These are phyloP conservation scores for Prinsepia uniflora DNA, from an alignment of 306 rosid species.

Conservation along the genomic window DNA sequence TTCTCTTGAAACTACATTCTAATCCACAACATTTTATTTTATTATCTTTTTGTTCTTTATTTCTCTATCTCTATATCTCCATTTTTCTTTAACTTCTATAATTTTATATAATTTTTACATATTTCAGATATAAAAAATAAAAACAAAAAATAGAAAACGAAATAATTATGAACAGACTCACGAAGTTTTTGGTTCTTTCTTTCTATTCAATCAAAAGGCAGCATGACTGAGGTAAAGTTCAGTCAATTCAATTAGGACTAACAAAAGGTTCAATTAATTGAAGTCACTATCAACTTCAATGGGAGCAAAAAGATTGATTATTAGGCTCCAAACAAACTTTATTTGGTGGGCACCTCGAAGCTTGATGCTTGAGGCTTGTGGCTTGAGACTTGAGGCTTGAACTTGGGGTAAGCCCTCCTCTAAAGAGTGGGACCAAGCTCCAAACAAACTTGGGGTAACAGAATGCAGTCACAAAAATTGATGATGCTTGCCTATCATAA, in stretches of 20 bases:
- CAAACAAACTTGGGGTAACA: neutral
- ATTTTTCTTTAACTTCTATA: too few species aligned
- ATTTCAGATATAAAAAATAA: too few species aligned
- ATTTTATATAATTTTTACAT: too few species aligned
- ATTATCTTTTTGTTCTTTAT: too few species aligned
- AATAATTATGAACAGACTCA: too few species aligned
- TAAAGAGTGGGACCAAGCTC: neutral
- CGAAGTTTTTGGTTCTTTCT: too few species aligned
- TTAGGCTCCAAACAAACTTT: conserved; percentile 6
- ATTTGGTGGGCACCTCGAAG: conserved; percentile 2
- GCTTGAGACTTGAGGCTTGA: neutral
- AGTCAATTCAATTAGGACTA: conserved; percentile 2
- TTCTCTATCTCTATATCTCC: too few species aligned
- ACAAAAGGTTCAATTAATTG: neutral
- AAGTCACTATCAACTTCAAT: conserved; percentile 16
- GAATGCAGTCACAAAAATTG: neutral
- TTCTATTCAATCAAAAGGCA: neutral
- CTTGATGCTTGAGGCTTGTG: too few species aligned
- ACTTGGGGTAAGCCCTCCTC: neutral
- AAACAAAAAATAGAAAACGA: too few species aligned
- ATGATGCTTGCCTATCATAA: conserved; percentile 11
- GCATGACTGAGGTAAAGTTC: neutral
- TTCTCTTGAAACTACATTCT: too few species aligned
- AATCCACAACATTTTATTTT: too few species aligned
- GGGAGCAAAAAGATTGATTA: neutral